Conservation (phyloP, 2,329 filamentous ascomycete genomes). For the Aspergillus fumigatiaffinis region DNA sequence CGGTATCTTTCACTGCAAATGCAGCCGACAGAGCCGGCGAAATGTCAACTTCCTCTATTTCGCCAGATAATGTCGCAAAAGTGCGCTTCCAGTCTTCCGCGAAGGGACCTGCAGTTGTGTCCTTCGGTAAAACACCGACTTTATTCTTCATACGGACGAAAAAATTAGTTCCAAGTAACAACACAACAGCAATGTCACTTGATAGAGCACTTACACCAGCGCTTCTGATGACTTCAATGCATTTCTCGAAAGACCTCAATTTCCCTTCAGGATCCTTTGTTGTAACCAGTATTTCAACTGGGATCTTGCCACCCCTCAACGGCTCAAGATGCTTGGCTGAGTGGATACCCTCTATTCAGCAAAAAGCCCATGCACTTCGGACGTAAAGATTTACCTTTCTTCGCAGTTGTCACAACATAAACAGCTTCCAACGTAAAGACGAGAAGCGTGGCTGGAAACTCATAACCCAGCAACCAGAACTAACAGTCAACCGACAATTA, state of each 20-base stretch:
- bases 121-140: constrained; percentile 80
- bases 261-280: constrained; percentile 91
- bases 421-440: constrained; percentile 83
- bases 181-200: neutral
- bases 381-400: constrained; percentile 69
- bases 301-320: constrained; percentile 86
- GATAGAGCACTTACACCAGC: constrained; percentile 65
- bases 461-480: constrained; percentile 98
- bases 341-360: constrained; percentile 1
- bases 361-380: neutral
- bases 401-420: constrained; percentile 91
- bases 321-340: constrained; percentile 88
- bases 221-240: constrained; percentile 79
- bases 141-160: constrained; percentile 61
- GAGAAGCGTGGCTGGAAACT: constrained; percentile 94
- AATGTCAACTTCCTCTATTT: constrained; percentile 84
- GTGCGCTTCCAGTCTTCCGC: constrained; percentile 93
- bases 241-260: constrained; percentile 80
- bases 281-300: constrained; percentile 84
- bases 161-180: neutral
- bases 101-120: constrained; percentile 80
- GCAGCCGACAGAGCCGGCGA: constrained; percentile 71
- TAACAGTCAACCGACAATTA: constrained; percentile 37
- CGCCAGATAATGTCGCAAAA: constrained; percentile 73
- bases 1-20: constrained; percentile 91